A percentile compares a stretch with the other conserved stretches of the same genome.
These are phyloP conservation scores for Mimosa bimucronata DNA, from an alignment of 306 rosid genomes.

Conservation along the genomic window DNA sequence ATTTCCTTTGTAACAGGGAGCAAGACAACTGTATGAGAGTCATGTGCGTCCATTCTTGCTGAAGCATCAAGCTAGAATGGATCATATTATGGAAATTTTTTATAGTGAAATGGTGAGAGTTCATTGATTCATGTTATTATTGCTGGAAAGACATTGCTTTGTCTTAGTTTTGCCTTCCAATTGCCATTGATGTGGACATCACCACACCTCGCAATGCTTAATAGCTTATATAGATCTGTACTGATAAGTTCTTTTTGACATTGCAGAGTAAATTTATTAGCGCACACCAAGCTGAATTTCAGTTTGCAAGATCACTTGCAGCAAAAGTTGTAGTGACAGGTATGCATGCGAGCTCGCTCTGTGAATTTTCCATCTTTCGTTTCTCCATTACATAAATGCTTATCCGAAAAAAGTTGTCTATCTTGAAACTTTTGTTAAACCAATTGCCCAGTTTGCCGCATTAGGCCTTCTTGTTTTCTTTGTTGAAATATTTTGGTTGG, in stretches of 20 bases:
- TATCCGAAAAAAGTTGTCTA: background rate
- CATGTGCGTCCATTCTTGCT: conserved; percentile 58
- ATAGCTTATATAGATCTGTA: background rate
- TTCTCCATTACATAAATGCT: background rate
- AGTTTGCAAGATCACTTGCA: conserved; percentile 42
- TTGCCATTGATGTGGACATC: background rate
- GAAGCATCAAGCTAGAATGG: conserved; percentile 60
- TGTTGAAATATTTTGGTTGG: background rate
- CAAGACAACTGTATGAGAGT: conserved; percentile 47
- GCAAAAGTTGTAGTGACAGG: conserved; percentile 45
- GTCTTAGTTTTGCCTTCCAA: background rate
- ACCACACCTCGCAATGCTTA: background rate
- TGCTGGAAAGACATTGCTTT: background rate
- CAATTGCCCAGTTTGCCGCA: background rate
- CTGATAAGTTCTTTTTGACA: conserved; percentile 12
- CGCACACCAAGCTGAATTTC: conserved; percentile 49
- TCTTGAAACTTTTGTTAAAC: conserved; percentile 4
- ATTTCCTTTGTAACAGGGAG: conserved; percentile 50
- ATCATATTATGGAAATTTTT: conserved; percentile 42
- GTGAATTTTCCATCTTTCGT: conserved; percentile 1
- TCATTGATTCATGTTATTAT: conserved; percentile 15
- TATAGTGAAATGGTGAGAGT: conserved; percentile 51
- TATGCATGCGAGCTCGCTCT: conserved; percentile 26
- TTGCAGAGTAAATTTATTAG: conserved; percentile 54
- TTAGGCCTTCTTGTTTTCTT: background rate